Conservation (phyloP, 23 red algal genomes). For the Agarophyton chilense region DNA sequence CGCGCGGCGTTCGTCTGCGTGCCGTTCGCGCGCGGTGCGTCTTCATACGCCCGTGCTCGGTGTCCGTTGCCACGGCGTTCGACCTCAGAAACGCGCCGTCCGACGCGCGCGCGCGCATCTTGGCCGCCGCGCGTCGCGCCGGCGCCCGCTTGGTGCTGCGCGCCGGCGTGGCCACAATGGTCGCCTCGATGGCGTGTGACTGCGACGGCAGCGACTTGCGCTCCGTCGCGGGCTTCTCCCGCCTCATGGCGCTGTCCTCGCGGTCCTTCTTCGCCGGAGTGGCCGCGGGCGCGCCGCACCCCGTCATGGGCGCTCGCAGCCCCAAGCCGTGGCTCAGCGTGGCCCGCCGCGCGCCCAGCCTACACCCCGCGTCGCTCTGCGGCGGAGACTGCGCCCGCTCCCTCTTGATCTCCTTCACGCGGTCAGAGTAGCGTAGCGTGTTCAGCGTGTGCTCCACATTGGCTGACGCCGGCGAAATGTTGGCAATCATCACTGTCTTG, state of each 20-base stretch:
- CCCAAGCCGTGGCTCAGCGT: constrained; percentile 54
- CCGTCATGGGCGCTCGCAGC: constrained; percentile 12
- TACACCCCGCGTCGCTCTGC: neutral
- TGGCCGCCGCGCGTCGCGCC: neutral
- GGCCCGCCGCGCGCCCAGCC: constrained; percentile 15
- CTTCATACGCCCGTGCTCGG: neutral
- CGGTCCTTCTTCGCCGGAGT: neutral
- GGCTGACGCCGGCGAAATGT: constrained; percentile 78
- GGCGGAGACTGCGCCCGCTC: neutral
- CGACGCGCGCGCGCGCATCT: neutral
- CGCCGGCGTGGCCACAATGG: constrained; percentile 18
- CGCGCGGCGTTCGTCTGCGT: constrained; percentile 19
- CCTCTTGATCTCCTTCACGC: constrained; percentile 72
- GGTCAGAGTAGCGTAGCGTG: constrained; percentile 90
- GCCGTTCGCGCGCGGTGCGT: neutral
- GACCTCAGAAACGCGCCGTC: constrained; percentile 20
- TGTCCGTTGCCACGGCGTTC: neutral
- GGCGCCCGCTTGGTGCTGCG: constrained; percentile 16
- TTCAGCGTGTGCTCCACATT: constrained; percentile 90
- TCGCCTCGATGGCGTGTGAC: neutral
- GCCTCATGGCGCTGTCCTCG: neutral
- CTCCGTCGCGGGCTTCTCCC: neutral
- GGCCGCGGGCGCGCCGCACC: too few species aligned
- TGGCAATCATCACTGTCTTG: constrained; percentile 93
- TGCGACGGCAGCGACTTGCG: constrained; percentile 22